Conservation (phyloP, 1,139 yeast genomes). For the Meyerozyma sp. region DNA sequence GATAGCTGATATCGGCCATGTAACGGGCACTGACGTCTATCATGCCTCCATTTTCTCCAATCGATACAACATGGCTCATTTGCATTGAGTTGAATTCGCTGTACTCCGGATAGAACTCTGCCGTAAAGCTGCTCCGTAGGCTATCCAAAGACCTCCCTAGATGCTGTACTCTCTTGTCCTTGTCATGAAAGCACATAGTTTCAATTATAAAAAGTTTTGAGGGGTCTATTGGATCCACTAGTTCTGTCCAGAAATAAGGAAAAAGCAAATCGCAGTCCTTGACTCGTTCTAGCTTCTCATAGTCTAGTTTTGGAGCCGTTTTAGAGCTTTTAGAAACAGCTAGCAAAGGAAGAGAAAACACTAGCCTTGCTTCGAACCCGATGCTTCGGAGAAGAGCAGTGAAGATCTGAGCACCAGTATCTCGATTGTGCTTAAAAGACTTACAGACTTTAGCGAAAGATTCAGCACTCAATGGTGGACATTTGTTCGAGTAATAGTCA, state of each 20-base stretch:
- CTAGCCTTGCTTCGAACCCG: conserved; percentile 29
- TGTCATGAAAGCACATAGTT: conserved; percentile 28
- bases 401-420: conserved; percentile 33
- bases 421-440: conserved; percentile 30
- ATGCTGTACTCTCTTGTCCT: conserved; percentile 21
- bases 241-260: conserved; percentile 39
- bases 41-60: conserved; percentile 14
- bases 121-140: conserved; percentile 10
- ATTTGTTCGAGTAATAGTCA: conserved; percentile 18
- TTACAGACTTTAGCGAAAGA: conserved; percentile 17
- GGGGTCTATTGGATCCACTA: conserved; percentile 27
- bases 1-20: conserved; percentile 28
- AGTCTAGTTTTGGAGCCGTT: conserved; percentile 22
- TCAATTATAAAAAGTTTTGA: conserved; percentile 26
- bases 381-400: conserved; percentile 26
- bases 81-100: conserved; percentile 27
- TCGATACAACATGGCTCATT: conserved; percentile 29
- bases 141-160: conserved; percentile 1
- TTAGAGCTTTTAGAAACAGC: conserved; percentile 11
- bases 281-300: conserved; percentile 17
- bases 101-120: conserved; percentile 18
- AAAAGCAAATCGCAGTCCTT: conserved; percentile 32
- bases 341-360: conserved; percentile 30
- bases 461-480: conserved; percentile 11
- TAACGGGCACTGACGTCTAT: conserved; percentile 33